A percentile compares a stretch with the other conserved stretches of the same genome.
phyloP scores from a whole-genome alignment of 352 stramenopile species.

The Phytopythium vexans region DNA sequence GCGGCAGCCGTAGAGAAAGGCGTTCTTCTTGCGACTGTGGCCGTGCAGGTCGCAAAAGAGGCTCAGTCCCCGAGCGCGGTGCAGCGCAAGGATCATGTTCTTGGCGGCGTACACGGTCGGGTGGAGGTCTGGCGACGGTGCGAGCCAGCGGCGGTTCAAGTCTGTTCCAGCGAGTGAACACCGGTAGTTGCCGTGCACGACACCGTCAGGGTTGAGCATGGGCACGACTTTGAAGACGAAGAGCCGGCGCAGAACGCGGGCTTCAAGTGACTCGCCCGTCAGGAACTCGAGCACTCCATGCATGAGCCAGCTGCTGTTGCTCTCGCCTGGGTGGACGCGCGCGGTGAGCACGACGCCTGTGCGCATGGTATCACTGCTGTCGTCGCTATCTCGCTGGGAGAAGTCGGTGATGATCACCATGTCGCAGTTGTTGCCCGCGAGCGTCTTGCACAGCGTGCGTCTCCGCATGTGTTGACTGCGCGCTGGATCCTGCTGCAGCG shows the following conservation, averaged over 20 bases:
- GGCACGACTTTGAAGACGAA: conserved; percentile 91
- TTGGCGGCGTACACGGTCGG: conserved; percentile 80
- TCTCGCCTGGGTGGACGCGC: conserved; percentile 87
- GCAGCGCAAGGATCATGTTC: conserved; percentile 56
- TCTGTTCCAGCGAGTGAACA: conserved; percentile 84
- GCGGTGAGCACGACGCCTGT: conserved; percentile 77
- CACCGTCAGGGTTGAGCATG: conserved; percentile 93
- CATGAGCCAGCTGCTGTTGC: conserved; percentile 89
- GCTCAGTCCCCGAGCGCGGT: conserved; percentile 39
- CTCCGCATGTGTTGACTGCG: conserved; percentile 47
- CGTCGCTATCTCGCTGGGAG: conserved; percentile 31
- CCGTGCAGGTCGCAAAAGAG: conserved; percentile 89
- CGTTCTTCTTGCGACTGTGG: conserved; percentile 85
- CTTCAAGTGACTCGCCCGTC: conserved; percentile 62
- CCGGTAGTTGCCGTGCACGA: conserved; percentile 91
- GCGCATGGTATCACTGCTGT: conserved; percentile 25
- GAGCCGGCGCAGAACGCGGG: conserved; percentile 65
- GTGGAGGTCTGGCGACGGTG: conserved; percentile 52
- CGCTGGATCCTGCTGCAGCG: conserved; percentile 51
- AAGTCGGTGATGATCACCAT: conserved; percentile 89
- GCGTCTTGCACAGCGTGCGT: conserved; percentile 72
- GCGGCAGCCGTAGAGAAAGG: conserved; percentile 85
- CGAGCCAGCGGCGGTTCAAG: conserved; percentile 80
- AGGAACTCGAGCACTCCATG: conserved; percentile 88
- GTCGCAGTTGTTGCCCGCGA: conserved; percentile 85